Evolutionary conservation across 2,329 filamentous ascomycete genomes (phyloP).

Genomic region (Xylaria sp.): DNA sequence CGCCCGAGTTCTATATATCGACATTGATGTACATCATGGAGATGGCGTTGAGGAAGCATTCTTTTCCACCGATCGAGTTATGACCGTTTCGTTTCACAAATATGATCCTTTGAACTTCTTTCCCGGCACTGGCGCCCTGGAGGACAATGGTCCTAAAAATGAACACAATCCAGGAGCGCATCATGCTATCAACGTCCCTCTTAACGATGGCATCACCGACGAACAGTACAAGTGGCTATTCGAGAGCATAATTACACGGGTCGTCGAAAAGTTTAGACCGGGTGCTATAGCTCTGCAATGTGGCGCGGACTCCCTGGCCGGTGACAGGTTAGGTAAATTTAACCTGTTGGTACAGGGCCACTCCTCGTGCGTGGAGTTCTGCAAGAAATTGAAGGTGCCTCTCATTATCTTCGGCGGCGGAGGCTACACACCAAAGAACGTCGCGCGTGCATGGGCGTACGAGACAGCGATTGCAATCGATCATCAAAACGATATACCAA

Average conservation of each 20-base stretch:
- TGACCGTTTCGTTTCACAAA: conserved; percentile 96
- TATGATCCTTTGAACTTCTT: conserved; percentile 89
- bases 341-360: conserved; percentile 97
- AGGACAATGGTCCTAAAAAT: conserved; percentile 84
- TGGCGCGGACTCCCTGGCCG: conserved; percentile 92
- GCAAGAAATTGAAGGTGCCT: conserved; percentile 83
- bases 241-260: conserved; percentile 79
- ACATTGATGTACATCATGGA: conserved; percentile 94
- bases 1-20: conserved; percentile 96
- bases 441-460: conserved; percentile 95
- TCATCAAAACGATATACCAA: conserved; percentile 74
- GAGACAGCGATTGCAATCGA: conserved; percentile 92
- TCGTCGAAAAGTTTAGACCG: conserved; percentile 86
- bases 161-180: conserved; percentile 89
- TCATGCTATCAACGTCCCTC: conserved; percentile 89
- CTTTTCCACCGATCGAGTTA: conserved; percentile 90
- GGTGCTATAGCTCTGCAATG: conserved; percentile 94
- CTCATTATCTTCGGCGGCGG: conserved; percentile 93
- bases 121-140: conserved; percentile 87
- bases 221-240: conserved; percentile 89
- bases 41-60: conserved; percentile 95
- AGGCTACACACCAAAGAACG: conserved; percentile 96
- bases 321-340: conserved; percentile 93
- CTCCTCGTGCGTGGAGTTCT: conserved; percentile 88
- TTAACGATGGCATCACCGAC: conserved; percentile 92